Percentiles rank a stretch among this genome's conserved stretches.
Conservation (phyloP, 2,329 filamentous ascomycete species). For the Stylonectria norvegica region DNA sequence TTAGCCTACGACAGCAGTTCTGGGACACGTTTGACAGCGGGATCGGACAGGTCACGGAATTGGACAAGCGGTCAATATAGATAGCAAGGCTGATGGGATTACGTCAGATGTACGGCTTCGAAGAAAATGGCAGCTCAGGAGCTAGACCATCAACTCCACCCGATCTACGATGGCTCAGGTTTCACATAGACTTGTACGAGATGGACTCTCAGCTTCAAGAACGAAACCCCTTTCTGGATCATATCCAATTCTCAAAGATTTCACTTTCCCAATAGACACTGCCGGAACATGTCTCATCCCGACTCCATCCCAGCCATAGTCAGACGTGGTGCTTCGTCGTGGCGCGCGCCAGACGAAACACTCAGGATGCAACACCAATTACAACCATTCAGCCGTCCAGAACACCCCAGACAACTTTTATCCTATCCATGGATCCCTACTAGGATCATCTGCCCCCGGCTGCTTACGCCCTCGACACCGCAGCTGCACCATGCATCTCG, state of each 20-base stretch:
- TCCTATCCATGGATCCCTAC: too few species aligned
- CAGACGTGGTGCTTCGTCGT: not conserved
- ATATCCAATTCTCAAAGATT: too few species aligned
- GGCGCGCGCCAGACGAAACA: constrained; percentile 29
- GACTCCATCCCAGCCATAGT: not conserved
- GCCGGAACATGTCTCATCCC: not conserved
- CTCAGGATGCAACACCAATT: constrained; percentile 4
- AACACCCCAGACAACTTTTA: not conserved
- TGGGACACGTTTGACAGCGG: constrained; percentile 7
- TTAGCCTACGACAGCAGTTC: constrained; percentile 7
- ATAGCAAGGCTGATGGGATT: constrained; percentile 12
- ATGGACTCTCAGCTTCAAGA: not conserved
- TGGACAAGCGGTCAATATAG: constrained; percentile 7
- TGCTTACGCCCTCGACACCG: constrained; percentile 11
- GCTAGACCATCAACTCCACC: too few species aligned
- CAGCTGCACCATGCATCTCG: constrained; percentile 23
- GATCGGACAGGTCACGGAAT: constrained; percentile 4
- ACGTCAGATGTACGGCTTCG: constrained; percentile 7
- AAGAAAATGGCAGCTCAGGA: constrained; percentile 8
- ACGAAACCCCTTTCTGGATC: not conserved
- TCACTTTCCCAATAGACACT: too few species aligned
- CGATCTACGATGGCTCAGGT: too few species aligned
- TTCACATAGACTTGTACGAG: too few species aligned
- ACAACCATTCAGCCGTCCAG: constrained; percentile 6
- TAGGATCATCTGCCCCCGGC: constrained; percentile 6